A percentile compares a stretch with the other conserved stretches of the same genome.
Conservation (phyloP, 2,329 filamentous ascomycete genomes). For the Cladophialophora bantiana region DNA sequence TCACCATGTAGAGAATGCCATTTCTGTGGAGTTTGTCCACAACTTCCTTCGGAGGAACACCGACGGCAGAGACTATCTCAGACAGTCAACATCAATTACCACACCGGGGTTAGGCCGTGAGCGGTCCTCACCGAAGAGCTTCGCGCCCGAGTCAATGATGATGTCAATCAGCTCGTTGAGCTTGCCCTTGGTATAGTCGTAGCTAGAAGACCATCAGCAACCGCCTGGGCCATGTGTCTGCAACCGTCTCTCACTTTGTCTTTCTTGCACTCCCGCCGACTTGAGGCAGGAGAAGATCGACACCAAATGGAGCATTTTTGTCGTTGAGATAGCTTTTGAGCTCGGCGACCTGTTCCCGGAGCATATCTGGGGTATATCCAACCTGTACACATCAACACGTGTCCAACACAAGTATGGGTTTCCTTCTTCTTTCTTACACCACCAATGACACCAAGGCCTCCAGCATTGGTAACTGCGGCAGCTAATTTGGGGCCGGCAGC, state of each 20-base stretch:
- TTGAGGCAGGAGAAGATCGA: slow-evolving; percentile 91
- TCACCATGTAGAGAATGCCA: slow-evolving; percentile 68
- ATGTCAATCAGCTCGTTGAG: slow-evolving; percentile 88
- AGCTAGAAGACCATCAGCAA: slow-evolving; percentile 63
- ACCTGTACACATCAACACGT: slow-evolving; percentile 39
- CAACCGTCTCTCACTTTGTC: slow-evolving; percentile 75
- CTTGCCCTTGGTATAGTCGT: slow-evolving; percentile 99
- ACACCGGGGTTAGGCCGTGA: not conserved
- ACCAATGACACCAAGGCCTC: slow-evolving; percentile 94
- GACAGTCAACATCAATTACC: slow-evolving; percentile 9
- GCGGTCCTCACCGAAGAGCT: slow-evolving; percentile 68
- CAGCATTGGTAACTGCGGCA: slow-evolving; percentile 95
- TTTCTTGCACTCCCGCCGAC: slow-evolving; percentile 93
- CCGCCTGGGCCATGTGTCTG: not conserved
- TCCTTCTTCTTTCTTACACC: slow-evolving; percentile 62
- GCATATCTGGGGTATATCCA: slow-evolving; percentile 95
- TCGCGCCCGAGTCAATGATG: slow-evolving; percentile 88
- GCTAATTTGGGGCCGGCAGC: slow-evolving; percentile 95
- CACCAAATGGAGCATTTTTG: slow-evolving; percentile 94
- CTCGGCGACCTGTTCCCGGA: slow-evolving; percentile 91
- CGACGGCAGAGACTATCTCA: slow-evolving; percentile 80
- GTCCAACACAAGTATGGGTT: slow-evolving; percentile 1
- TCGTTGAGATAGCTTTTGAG: slow-evolving; percentile 86
- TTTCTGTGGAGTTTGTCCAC: slow-evolving; percentile 88
- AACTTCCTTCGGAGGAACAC: slow-evolving; percentile 85